These are phyloP conservation scores for Gamarada debralockiae DNA, from an alignment of 495 filamentous ascomycete species.

Conservation along the genomic window DNA sequence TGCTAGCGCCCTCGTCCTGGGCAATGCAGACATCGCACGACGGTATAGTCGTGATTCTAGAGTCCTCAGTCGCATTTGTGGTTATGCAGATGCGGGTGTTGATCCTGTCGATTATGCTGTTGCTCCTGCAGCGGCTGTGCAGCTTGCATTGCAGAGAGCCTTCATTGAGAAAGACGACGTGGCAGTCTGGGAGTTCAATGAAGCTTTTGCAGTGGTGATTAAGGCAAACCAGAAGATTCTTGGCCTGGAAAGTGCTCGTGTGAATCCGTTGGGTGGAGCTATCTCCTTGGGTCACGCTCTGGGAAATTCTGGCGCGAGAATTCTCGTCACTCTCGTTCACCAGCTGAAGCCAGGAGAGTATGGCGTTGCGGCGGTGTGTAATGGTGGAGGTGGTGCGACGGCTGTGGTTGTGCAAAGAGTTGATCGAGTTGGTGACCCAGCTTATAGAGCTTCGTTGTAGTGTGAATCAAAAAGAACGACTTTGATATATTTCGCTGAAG, in stretches of 20 bases:
- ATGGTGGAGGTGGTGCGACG: conserved; percentile 85
- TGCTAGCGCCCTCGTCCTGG: conserved; percentile 79
- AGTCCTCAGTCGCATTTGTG: conserved; percentile 76
- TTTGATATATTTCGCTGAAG: too few species aligned
- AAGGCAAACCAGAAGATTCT: conserved; percentile 86
- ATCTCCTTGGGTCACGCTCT: conserved; percentile 87
- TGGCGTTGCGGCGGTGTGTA: conserved; percentile 93
- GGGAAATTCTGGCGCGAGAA: conserved; percentile 87
- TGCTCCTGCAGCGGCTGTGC: conserved; percentile 84
- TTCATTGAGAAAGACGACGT: conserved; percentile 84
- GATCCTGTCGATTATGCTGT: conserved; percentile 92
- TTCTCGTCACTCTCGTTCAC: conserved; percentile 82
- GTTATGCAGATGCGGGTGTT: conserved; percentile 82
- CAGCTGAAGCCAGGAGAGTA: conserved; percentile 85
- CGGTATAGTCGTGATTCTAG: conserved; percentile 66
- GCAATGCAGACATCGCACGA: conserved; percentile 65
- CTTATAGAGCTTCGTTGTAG: too few species aligned
- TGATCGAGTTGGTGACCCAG: too few species aligned
- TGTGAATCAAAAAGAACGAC: too few species aligned
- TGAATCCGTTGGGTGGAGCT: conserved; percentile 84
- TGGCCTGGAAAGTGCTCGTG: conserved; percentile 64
- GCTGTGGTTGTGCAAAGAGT: conserved; percentile 87
- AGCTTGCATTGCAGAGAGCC: conserved; percentile 76
- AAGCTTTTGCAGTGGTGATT: conserved; percentile 92
- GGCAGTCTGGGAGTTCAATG: conserved; percentile 93